Evolutionary conservation across 139 green algal genomes (phyloP), one percentile per base, ranked within the genome.

Genomic region (Nannochloris sp.): DNA sequence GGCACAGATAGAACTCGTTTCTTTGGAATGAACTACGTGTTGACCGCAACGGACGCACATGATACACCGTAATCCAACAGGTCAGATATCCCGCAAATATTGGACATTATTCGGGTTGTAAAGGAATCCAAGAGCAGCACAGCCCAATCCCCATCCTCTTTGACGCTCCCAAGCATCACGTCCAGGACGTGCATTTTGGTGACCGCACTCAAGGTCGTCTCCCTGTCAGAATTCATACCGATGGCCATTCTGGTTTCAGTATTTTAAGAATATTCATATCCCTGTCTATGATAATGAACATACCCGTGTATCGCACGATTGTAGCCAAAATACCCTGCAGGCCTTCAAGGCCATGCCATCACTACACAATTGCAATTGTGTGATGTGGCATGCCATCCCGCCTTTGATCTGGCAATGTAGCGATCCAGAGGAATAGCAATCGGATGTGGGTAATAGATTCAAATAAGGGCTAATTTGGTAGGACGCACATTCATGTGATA

Each of bases 71-170:
- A 81, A 56, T 88, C 81, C 45, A 88, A 56, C 20, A 91, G 68
- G 33, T 91, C 80, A 17, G 74, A 81, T 49, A 91, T 81, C 6
- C 73, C 66, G 57, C 79, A 68, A 10, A 74, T 68, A 20, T 68
- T 74, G 4, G 79, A 85, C 53, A 86, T 75, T 4, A 91, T 75
- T 3, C 69, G 71, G 1, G 86, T 93, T 26, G 84, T 93, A 12
- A 87, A 50, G 2, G 63, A 44, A 51, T 95, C 88, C 61, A 95
- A 65, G 11, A 95, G 66, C 12, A 95, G 80, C 48, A 92, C 87
- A 23, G 79, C 80, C 87, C 87, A 95, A 0, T 84, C 73, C 6
- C 71, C 76, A 1, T 83, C 68, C 12, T 70, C 65, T 16, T 65
- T 57, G 17, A 90, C 76, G 26, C 46, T 71, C 2, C 87, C 82